Evolutionary conservation across 257 asterid genomes (phyloP).

Genomic region (Verbascum thapsus): DNA sequence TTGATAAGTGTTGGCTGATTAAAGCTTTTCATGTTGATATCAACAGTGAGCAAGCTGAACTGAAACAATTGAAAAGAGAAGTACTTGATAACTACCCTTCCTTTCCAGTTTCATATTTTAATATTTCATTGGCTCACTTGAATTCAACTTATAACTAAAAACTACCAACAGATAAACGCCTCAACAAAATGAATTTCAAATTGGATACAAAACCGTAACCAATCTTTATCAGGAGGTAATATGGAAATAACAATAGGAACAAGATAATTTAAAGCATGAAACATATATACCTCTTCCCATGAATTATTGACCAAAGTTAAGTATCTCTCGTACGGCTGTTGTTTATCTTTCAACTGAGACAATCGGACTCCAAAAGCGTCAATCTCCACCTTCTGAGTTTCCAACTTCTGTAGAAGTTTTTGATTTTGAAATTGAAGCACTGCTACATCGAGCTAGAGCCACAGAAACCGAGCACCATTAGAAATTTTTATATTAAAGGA

Average conservation of each 20-base stretch:
- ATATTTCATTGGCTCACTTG: neutral
- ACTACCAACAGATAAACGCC: neutral
- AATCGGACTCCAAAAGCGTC: slow-evolving; percentile 56
- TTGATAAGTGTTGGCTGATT: neutral
- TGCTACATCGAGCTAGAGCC: slow-evolving; percentile 76
- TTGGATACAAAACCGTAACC: neutral
- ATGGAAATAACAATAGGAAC: neutral
- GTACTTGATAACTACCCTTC: neutral
- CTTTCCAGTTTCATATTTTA: neutral
- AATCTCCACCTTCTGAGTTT: slow-evolving; percentile 82
- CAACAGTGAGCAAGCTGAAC: slow-evolving; percentile 22
- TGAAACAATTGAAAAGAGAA: neutral
- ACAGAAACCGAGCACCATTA: slow-evolving; percentile 21
- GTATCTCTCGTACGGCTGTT: slow-evolving; percentile 55
- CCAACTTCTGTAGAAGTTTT: slow-evolving; percentile 87
- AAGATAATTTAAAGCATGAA: slow-evolving; percentile 6
- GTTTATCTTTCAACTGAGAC: slow-evolving; percentile 58
- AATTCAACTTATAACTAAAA: slow-evolving; percentile 2
- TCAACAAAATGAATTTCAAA: slow-evolving; percentile 9
- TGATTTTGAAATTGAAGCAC: slow-evolving; percentile 95
- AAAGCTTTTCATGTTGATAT: slow-evolving; percentile 12
- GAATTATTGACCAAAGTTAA: slow-evolving; percentile 55
- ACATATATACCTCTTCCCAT: slow-evolving; percentile 67
- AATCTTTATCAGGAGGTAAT: slow-evolving; percentile 3
- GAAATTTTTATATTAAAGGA: slow-evolving; percentile 12